phyloP scores from a whole-genome alignment of 768 basidiomycete genomes.

The Lactarius tabidus region DNA sequence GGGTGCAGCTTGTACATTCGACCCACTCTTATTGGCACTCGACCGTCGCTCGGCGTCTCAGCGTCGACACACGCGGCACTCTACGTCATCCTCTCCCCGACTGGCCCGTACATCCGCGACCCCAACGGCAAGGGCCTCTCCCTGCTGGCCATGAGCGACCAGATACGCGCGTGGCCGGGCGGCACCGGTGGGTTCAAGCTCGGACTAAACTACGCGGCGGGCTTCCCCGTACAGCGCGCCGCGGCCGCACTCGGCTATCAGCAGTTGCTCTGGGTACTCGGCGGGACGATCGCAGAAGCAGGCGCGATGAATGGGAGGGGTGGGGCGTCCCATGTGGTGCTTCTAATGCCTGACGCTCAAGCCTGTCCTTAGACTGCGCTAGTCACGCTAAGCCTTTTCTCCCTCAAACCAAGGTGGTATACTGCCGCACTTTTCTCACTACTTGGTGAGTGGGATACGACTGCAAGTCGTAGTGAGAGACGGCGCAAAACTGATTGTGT shows the following conservation, averaged over 20 bases:
- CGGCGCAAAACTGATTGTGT: too few relatives aligned
- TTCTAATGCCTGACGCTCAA: too few relatives aligned
- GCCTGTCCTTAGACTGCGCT: too few relatives aligned
- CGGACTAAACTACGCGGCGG: slow-evolving; percentile 36
- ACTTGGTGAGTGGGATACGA: too few relatives aligned
- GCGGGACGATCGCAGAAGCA: slow-evolving; percentile 34
- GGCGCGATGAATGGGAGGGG: too few relatives aligned
- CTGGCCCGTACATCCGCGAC: slow-evolving; percentile 46
- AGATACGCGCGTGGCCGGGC: slow-evolving; percentile 48
- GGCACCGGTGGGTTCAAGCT: slow-evolving; percentile 51
- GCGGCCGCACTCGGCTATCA: slow-evolving; percentile 46
- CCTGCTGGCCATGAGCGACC: slow-evolving; percentile 42
- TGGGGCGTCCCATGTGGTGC: too few relatives aligned
- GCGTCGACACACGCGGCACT: slow-evolving; percentile 79
- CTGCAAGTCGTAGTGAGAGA: too few relatives aligned
- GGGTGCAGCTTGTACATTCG: slow-evolving; percentile 87
- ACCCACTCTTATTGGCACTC: slow-evolving; percentile 61
- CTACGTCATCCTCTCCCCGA: slow-evolving; percentile 76
- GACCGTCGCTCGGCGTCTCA: slow-evolving; percentile 54
- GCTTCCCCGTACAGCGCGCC: slow-evolving; percentile 40
- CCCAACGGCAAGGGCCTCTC: slow-evolving; percentile 30
- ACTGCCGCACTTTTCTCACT: too few relatives aligned
- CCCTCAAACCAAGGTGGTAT: too few relatives aligned
- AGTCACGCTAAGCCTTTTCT: too few relatives aligned
- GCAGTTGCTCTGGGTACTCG: slow-evolving; percentile 50